These are phyloP conservation scores for Mycosphaerella sp. DNA, from an alignment of 2,329 filamentous ascomycete species.

Conservation along the genomic window DNA sequence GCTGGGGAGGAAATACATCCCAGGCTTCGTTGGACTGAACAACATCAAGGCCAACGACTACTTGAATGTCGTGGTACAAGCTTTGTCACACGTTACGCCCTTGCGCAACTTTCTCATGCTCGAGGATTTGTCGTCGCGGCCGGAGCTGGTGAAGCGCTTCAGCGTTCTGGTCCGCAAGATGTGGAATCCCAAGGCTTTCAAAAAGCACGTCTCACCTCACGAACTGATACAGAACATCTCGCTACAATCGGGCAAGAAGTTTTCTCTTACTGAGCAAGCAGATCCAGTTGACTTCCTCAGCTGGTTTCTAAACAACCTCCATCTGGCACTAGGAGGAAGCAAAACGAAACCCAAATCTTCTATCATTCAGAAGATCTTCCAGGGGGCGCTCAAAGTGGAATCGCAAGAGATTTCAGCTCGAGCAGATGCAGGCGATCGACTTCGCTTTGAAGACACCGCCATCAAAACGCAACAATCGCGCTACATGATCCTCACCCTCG, in stretches of 20 bases:
- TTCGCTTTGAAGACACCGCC: constrained; percentile 88
- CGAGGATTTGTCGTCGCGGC: constrained; percentile 65
- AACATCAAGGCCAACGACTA: constrained; percentile 99
- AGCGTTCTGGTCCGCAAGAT: constrained; percentile 90
- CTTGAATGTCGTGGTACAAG: constrained; percentile 89
- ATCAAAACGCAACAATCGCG: constrained; percentile 71
- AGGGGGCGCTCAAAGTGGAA: constrained; percentile 85
- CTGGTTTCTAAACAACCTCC: constrained; percentile 96
- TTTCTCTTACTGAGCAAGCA: constrained; percentile 82
- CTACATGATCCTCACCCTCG: constrained; percentile 87
- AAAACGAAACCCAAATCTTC: constrained; percentile 77
- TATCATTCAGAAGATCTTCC: constrained; percentile 88
- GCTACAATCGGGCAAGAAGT: constrained; percentile 82
- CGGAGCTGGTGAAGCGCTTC: constrained; percentile 81
- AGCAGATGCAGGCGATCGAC: constrained; percentile 75
- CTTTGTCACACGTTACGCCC: constrained; percentile 80
- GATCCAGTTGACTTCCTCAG: constrained; percentile 95
- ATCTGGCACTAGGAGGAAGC: constrained; percentile 82
- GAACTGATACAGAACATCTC: constrained; percentile 94
- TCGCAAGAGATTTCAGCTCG: constrained; percentile 90
- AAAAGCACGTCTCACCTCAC: constrained; percentile 92
- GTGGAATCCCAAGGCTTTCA: constrained; percentile 96
- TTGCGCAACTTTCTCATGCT: constrained; percentile 88
- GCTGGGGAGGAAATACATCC: constrained; percentile 75
- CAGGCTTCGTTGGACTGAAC: constrained; percentile 97